phyloP scores from a whole-genome alignment of 2,329 filamentous ascomycete genomes.

The Elsinoe arachidis region DNA sequence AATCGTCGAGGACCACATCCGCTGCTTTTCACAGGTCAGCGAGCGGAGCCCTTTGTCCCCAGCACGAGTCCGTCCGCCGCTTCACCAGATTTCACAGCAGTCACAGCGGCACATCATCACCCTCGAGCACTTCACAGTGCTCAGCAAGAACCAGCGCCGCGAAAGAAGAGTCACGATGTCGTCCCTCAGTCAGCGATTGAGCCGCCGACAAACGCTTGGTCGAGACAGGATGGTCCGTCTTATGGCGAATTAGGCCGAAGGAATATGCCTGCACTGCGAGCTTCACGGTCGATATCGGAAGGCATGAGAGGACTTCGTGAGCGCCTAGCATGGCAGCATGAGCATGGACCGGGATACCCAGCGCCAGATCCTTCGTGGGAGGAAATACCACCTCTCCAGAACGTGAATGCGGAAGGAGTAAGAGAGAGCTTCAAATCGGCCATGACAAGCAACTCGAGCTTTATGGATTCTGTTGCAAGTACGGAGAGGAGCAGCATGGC shows the following conservation, averaged over 20 bases:
- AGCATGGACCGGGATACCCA: constrained; percentile 18
- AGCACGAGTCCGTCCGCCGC: constrained; percentile 9
- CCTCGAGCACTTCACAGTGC: neutral
- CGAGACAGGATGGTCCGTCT: neutral
- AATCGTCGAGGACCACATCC: constrained; percentile 23
- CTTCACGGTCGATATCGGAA: constrained; percentile 31
- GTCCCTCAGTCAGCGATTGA: constrained; percentile 6
- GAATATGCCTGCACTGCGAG: neutral
- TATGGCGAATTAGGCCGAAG: neutral
- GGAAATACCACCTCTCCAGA: constrained; percentile 29
- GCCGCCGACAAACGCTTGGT: neutral
- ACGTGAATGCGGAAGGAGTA: constrained; percentile 28
- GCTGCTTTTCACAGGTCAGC: constrained; percentile 15
- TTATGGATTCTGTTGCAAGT: constrained; percentile 48
- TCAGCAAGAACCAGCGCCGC: neutral
- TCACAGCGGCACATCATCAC: neutral
- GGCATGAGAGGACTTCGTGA: constrained; percentile 24
- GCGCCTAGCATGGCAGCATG: constrained; percentile 30
- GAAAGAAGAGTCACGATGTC: neutral
- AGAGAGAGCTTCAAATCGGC: constrained; percentile 53
- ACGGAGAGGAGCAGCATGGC: constrained; percentile 76
- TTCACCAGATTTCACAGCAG: constrained; percentile 6
- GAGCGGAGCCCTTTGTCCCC: constrained; percentile 5
- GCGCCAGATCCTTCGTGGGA: constrained; percentile 12
- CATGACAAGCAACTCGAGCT: constrained; percentile 51